Evolutionary conservation across 208 protist species (phyloP).

Genomic region (Crithidia expoeki): DNA sequence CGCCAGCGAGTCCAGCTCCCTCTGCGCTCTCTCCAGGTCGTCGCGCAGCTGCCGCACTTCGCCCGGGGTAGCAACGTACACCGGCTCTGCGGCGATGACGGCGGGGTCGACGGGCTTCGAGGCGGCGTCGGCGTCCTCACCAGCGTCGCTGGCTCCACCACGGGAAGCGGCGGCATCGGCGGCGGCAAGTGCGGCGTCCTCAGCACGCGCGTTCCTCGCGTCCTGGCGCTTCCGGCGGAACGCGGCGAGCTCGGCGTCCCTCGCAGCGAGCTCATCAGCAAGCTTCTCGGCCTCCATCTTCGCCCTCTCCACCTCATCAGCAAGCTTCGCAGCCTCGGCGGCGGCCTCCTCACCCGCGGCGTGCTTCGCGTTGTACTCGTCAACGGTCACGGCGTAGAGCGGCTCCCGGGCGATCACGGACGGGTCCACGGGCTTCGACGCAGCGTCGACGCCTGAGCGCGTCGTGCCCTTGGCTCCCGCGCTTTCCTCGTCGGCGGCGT

Average conservation of each 20-base stretch:
- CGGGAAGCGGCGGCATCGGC: conserved; percentile 7
- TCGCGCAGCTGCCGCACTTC: conserved; percentile 22
- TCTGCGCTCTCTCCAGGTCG: background rate
- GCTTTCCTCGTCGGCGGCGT: background rate
- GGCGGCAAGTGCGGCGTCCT: conserved; percentile 12
- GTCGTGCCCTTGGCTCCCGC: conserved; percentile 5
- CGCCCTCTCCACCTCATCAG: background rate
- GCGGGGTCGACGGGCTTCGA: conserved; percentile 15
- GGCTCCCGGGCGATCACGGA: conserved; percentile 1
- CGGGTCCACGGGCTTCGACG: conserved; percentile 1
- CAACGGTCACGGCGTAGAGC: conserved; percentile 7
- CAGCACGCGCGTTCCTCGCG: conserved; percentile 3
- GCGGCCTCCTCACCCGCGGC: conserved; percentile 1
- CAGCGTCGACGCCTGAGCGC: conserved; percentile 9
- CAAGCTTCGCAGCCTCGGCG: background rate
- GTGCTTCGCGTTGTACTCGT: conserved; percentile 14
- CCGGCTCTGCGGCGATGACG: conserved; percentile 23
- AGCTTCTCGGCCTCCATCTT: conserved; percentile 4
- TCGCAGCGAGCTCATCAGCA: conserved; percentile 19
- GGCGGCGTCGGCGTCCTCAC: conserved; percentile 5
- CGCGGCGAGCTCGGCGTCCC: conserved; percentile 17
- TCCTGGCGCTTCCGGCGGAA: conserved; percentile 17
- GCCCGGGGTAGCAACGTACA: conserved; percentile 26
- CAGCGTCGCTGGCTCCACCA: background rate
- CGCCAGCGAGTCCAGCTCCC: too few species aligned